Evolutionary conservation across 2,329 filamentous ascomycete species (phyloP), one percentile per base, ranked within the genome.

Genomic region (Chalara sp.): DNA sequence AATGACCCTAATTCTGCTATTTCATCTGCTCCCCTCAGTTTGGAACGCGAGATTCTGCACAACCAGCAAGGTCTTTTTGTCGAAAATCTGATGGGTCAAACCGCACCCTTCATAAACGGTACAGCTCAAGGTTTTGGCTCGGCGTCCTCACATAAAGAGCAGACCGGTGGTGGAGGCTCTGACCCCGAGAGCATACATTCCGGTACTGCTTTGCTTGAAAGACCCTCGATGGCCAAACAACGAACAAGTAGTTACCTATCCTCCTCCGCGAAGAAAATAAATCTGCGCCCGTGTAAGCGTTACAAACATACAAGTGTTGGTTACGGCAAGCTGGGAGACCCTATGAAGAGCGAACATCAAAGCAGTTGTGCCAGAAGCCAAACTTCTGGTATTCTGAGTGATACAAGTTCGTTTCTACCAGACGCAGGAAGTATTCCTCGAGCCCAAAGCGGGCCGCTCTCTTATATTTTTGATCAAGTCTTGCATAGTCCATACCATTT

Each of bases 1-100:
- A 78, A 65, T 42, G 53, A 51, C 46, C 37, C 48, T 47, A 48
- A 65, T 55, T 64, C 40, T 33, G 47, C 12, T 32, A 6, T 6
- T 32, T 31, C 32, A 48, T 29, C 45, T 47, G 43, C 39, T 47
- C 39, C 48, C 32, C 10, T 28, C 11, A 21, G 21, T 21, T 21
- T 21, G 21, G 21, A 21, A 21, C 2, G 21, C 21, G 21, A 21
- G 21, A 21, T 21, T 21, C 21, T 21, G 21, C 21, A 21, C 21
- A 42, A 40, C 12, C 44, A 43, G 10, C 31, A 40, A 40, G 28
- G 33, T 47, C 1, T 50, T 6, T 53, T 53, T 33, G 32, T 13
- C 21, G 48, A 53, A 40, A 41, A 29, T 28, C 13, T 10, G 10
- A 51, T 53, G 45, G 45, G 48, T 39, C 29, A 30, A 12, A 44